phyloP scores from a whole-genome alignment of 2,329 filamentous ascomycete genomes.

The Nothophoma quercina region DNA sequence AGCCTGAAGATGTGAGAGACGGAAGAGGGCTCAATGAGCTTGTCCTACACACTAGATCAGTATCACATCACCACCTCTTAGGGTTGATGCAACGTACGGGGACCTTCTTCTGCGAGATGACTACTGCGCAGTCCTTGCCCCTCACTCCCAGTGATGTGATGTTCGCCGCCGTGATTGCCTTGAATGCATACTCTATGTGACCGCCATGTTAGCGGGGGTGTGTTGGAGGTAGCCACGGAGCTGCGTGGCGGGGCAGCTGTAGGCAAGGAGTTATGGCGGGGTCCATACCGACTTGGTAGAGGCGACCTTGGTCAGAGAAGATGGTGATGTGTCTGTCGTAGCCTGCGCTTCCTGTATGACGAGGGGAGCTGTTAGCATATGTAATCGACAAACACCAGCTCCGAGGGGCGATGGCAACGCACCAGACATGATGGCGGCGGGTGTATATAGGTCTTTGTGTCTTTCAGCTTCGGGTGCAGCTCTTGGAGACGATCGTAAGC shows the following conservation, averaged over 20 bases:
- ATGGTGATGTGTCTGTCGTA: conserved; percentile 99
- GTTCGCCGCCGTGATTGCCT: conserved; percentile 98
- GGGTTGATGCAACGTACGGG: conserved; percentile 70
- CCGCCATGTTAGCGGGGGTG: conserved; percentile 25
- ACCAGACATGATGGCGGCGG: conserved; percentile 52
- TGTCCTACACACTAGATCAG: conserved; percentile 70
- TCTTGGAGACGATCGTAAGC: conserved; percentile 41
- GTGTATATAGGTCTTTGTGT: conserved; percentile 33
- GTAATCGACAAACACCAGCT: conserved; percentile 21
- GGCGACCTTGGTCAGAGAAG: conserved; percentile 96
- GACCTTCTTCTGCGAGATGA: conserved; percentile 99
- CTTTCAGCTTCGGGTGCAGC: conserved; percentile 42
- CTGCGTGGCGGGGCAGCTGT: not conserved
- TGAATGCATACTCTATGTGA: conserved; percentile 95
- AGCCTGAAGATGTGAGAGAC: conserved; percentile 98
- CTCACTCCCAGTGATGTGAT: conserved; percentile 97
- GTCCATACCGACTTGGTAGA: conserved; percentile 97
- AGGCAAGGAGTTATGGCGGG: conserved; percentile 1
- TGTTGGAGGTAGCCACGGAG: conserved; percentile 3
- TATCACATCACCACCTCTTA: conserved; percentile 1
- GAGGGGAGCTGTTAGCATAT: conserved; percentile 40
- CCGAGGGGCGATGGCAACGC: conserved; percentile 31
- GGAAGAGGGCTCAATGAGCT: conserved; percentile 96
- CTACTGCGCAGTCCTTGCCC: conserved; percentile 96
- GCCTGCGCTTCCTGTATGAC: conserved; percentile 59